These are phyloP conservation scores for Nannizzia gypsea DNA, from an alignment of 2,329 filamentous ascomycete genomes.

Conservation along the genomic window DNA sequence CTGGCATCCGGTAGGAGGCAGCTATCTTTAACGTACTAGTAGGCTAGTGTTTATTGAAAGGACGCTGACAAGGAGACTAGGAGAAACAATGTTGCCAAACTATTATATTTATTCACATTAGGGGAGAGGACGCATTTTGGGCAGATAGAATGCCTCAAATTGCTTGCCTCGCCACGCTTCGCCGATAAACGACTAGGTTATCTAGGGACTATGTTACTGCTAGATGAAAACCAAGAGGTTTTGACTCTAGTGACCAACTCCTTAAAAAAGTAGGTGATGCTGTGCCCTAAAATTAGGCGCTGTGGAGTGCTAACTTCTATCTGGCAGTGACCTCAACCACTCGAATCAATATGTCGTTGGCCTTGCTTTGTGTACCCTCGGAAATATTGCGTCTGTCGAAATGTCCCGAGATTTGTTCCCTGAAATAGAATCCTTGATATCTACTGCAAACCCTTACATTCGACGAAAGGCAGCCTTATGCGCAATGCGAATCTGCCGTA, in stretches of 20 bases:
- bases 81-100: constrained; percentile 96
- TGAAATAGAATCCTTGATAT: constrained; percentile 84
- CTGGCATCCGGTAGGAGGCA: constrained; percentile 63
- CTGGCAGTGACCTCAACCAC: constrained; percentile 74
- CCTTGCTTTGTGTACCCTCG: constrained; percentile 86
- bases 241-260: constrained; percentile 95
- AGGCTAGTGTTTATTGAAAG: background rate
- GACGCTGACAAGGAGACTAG: constrained; percentile 36
- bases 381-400: constrained; percentile 94
- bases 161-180: constrained; percentile 90
- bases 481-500: constrained; percentile 96
- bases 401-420: constrained; percentile 97
- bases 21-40: background rate
- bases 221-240: constrained; percentile 98
- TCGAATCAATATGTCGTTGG: constrained; percentile 98
- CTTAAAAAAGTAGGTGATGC: constrained; percentile 71
- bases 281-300: background rate
- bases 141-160: constrained; percentile 97
- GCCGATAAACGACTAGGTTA: constrained; percentile 96
- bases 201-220: constrained; percentile 83
- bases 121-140: constrained; percentile 97
- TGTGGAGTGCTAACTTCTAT: background rate
- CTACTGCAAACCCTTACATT: constrained; percentile 96
- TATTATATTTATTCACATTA: constrained; percentile 94
- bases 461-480: constrained; percentile 94